These are phyloP conservation scores for Iris pallida DNA, from an alignment of 116 monocot species.

Conservation along the genomic window DNA sequence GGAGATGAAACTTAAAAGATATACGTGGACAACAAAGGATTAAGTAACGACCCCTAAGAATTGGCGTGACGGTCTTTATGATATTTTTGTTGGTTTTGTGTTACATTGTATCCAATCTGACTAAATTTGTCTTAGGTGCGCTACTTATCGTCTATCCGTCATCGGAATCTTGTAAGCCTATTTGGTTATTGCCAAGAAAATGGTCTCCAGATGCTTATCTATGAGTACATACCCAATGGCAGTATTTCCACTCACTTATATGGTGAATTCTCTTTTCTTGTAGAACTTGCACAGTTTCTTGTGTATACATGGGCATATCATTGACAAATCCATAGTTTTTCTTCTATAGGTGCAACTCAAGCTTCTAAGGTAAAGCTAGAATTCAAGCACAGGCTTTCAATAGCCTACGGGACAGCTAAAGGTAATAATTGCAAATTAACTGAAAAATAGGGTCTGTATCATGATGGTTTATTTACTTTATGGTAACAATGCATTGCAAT, in stretches of 20 bases:
- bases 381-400: slow-evolving; percentile 62
- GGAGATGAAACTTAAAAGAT: too few relatives aligned
- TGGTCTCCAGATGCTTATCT: slow-evolving; percentile 58
- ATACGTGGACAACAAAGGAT: too few relatives aligned
- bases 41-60: too few relatives aligned
- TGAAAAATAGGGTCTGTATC: too few relatives aligned
- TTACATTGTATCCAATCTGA: not conserved
- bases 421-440: slow-evolving; percentile 41
- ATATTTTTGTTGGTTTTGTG: too few relatives aligned
- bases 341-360: slow-evolving; percentile 33
- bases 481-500: not conserved
- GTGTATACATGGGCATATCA: not conserved
- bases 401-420: slow-evolving; percentile 66
- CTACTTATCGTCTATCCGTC: slow-evolving; percentile 40
- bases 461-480: too few relatives aligned
- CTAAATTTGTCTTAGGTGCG: slow-evolving; percentile 24
- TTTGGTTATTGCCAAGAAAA: slow-evolving; percentile 72
- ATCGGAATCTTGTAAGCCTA: slow-evolving; percentile 58
- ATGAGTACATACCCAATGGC: slow-evolving; percentile 70
- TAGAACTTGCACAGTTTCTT: not conserved
- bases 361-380: slow-evolving; percentile 32
- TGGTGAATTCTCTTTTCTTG: slow-evolving; percentile 30
- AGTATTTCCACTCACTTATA: slow-evolving; percentile 65
- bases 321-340: slow-evolving; percentile 3
- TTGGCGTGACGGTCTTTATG: too few relatives aligned